Evolutionary conservation across 2,329 filamentous ascomycete species (phyloP).

Genomic region (Neocucurbitaria cava): DNA sequence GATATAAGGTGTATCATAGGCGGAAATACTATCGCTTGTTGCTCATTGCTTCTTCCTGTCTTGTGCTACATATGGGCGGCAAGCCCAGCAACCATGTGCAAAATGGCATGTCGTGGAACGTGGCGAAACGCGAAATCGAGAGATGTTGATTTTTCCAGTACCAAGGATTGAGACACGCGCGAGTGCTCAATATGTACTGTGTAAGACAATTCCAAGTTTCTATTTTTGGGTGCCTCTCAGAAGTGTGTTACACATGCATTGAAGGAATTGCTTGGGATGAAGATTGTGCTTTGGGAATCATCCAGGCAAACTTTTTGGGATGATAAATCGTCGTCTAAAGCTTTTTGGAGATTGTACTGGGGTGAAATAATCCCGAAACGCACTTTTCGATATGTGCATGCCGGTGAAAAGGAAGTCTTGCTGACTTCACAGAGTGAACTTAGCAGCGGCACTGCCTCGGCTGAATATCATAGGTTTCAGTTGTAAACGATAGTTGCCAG

Average conservation of each 20-base stretch:
- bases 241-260: background rate
- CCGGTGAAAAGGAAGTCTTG: background rate
- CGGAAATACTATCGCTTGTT: no score
- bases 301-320: no score
- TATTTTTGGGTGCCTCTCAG: background rate
- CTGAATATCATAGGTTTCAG: background rate
- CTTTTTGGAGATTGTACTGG: background rate
- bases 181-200: no score
- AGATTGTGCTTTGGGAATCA: background rate
- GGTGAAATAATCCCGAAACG: background rate
- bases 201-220: background rate
- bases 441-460: background rate
- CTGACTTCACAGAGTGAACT: background rate
- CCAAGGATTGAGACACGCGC: background rate
- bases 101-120: background rate
- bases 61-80: background rate
- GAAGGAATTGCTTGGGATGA: background rate
- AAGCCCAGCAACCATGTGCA: background rate
- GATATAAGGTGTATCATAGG: background rate
- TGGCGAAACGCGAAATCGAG: background rate
- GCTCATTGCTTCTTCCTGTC: background rate
- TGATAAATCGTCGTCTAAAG: no score
- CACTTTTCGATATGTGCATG: background rate
- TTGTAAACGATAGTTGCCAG: background rate
- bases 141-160: background rate